Evolutionary conservation across 2,329 filamentous ascomycete genomes (phyloP).

Genomic region (Sporothrix brasiliensis): DNA sequence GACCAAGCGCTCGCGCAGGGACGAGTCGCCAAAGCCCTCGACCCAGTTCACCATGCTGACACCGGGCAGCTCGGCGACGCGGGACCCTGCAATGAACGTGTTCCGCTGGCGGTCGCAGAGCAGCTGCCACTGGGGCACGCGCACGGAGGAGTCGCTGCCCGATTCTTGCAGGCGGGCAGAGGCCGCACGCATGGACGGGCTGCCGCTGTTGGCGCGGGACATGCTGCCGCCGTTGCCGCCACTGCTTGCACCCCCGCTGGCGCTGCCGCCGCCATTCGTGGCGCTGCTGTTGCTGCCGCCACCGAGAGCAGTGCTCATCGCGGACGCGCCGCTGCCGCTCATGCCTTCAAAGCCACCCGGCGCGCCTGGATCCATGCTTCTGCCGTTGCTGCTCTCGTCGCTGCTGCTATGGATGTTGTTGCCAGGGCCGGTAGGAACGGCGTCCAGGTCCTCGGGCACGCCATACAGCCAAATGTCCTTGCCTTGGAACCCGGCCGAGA

Average conservation of each 20-base stretch:
- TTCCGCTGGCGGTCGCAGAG: conserved; percentile 70
- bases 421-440: conserved; percentile 50
- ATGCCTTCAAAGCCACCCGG: conserved; percentile 10
- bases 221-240: conserved; percentile 33
- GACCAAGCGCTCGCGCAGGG: conserved; percentile 62
- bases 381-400: neutral
- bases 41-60: conserved; percentile 75
- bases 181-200: conserved; percentile 47
- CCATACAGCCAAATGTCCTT: conserved; percentile 79
- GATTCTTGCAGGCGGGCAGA: conserved; percentile 44
- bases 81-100: conserved; percentile 68
- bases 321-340: neutral
- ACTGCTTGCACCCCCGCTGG: conserved; percentile 36
- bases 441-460: conserved; percentile 71
- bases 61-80: conserved; percentile 66
- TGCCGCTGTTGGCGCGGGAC: conserved; percentile 48
- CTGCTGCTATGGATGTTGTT: neutral
- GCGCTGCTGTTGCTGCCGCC: conserved; percentile 36
- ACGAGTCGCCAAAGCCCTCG: conserved; percentile 54
- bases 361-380: neutral
- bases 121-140: conserved; percentile 68
- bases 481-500: conserved; percentile 72
- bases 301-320: neutral
- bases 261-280: conserved; percentile 34
- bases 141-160: conserved; percentile 41